phyloP scores from a whole-genome alignment of 306 rosid genomes.

The Aeschynomene evenia region DNA sequence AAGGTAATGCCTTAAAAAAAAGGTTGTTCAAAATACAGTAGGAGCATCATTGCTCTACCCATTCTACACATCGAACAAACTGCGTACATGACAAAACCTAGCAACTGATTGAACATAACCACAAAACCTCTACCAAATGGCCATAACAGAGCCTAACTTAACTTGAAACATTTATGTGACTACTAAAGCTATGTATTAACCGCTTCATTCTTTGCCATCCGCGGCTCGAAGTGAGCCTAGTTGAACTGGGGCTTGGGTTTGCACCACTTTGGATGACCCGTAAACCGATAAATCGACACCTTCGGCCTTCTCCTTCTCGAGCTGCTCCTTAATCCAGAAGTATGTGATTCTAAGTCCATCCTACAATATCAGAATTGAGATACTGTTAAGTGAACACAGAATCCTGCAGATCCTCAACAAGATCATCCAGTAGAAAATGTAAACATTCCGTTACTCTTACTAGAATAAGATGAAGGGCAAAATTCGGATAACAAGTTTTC shows the following conservation, averaged over 20 bases:
- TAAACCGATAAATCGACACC: slow-evolving; percentile 68
- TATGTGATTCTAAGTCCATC: slow-evolving; percentile 92
- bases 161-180: slow-evolving; percentile 3
- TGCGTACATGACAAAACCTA: slow-evolving; percentile 14
- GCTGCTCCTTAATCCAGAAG: slow-evolving; percentile 96
- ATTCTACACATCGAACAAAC: slow-evolving; percentile 18
- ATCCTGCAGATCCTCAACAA: slow-evolving; percentile 13
- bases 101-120: slow-evolving; percentile 17
- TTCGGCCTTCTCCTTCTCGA: slow-evolving; percentile 79
- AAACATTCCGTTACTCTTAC: slow-evolving; percentile 4
- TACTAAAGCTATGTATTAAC: slow-evolving; percentile 3
- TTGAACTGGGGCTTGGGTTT: slow-evolving; percentile 95
- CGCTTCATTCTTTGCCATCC: slow-evolving; percentile 79
- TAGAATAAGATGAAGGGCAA: background rate
- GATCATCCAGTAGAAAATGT: background rate
- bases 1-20: slow-evolving; percentile 3
- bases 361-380: slow-evolving; percentile 42
- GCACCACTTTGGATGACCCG: slow-evolving; percentile 92
- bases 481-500: background rate
- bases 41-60: slow-evolving; percentile 5
- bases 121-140: slow-evolving; percentile 4
- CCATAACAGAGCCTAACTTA: slow-evolving; percentile 8
- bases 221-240: slow-evolving; percentile 94
- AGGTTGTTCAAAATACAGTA: slow-evolving; percentile 17
- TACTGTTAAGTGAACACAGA: slow-evolving; percentile 7